These are phyloP conservation scores for Thielaviopsis cerberus DNA, from an alignment of 2,329 filamentous ascomycete species.

Conservation along the genomic window DNA sequence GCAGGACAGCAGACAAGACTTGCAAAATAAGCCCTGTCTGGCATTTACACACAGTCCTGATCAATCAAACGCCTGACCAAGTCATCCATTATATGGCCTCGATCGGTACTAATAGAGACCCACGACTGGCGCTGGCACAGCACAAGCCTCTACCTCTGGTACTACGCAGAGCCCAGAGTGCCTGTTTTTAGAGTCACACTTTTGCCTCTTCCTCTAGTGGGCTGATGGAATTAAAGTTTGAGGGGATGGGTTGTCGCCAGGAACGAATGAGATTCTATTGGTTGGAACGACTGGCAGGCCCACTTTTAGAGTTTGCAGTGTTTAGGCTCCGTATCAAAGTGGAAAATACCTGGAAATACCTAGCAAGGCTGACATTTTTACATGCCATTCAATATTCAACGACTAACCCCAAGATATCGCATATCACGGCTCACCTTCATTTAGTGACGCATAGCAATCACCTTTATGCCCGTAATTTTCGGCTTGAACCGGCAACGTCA, in stretches of 20 bases:
- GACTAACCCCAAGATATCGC: no score
- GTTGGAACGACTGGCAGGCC: background rate
- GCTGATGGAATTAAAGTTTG: background rate
- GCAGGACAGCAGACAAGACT: no score
- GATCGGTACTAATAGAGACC: background rate
- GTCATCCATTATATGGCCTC: background rate
- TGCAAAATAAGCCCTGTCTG: background rate
- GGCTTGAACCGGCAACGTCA: no score
- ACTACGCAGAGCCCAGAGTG: background rate
- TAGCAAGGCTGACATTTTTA: no score
- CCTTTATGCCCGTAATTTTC: no score
- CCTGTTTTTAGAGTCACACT: background rate
- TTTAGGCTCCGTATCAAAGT: background rate
- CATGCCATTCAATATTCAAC: no score
- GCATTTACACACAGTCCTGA: background rate
- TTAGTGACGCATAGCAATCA: no score
- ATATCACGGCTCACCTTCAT: no score
- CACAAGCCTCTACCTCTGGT: background rate
- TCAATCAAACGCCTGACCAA: background rate
- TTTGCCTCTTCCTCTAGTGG: background rate
- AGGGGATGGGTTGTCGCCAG: background rate
- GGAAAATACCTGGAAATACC: background rate
- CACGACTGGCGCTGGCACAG: background rate
- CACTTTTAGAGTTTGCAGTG: background rate
- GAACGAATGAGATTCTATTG: background rate